These are phyloP conservation scores for Salisapilia sapeloensis DNA, from an alignment of 352 stramenopile species.

Conservation along the genomic window DNA sequence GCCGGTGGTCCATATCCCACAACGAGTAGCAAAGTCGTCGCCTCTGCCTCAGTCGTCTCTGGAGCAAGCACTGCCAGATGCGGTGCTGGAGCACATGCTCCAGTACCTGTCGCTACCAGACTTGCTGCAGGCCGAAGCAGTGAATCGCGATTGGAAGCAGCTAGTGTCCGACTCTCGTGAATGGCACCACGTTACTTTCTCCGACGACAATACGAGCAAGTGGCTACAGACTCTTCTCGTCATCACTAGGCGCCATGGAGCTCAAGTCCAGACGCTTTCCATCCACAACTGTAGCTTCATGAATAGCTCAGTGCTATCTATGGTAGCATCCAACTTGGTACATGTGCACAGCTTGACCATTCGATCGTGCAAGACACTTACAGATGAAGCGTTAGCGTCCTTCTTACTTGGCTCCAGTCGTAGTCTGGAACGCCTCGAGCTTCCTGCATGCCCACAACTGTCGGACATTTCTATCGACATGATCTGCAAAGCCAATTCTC, in stretches of 20 bases:
- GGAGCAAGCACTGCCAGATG: constrained; percentile 7
- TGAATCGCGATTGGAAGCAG: constrained; percentile 14
- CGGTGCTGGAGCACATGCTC: constrained; percentile 18
- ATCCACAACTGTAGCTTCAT: constrained; percentile 29
- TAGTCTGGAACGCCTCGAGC: constrained; percentile 20
- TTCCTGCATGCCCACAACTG: constrained; percentile 31
- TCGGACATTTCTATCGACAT: constrained; percentile 16
- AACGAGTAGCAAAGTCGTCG: too few relatives aligned
- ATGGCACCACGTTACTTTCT: constrained; percentile 15
- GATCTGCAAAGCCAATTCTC: constrained; percentile 12
- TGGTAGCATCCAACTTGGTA: constrained; percentile 13
- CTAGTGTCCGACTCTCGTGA: constrained; percentile 9
- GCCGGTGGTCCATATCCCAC: too few relatives aligned
- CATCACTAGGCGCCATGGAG: constrained; percentile 18
- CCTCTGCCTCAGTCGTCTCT: too few relatives aligned
- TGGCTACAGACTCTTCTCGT: constrained; percentile 7
- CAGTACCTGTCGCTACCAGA: constrained; percentile 30
- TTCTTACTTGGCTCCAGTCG: constrained; percentile 15
- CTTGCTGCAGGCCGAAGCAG: constrained; percentile 27
- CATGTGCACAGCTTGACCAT: constrained; percentile 22
- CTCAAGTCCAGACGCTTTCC: constrained; percentile 14
- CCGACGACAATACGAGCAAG: constrained; percentile 12
- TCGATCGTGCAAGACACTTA: constrained; percentile 32
- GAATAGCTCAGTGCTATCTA: constrained; percentile 10
- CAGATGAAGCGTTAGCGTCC: constrained; percentile 17